Conservation (phyloP, 2,329 filamentous ascomycete genomes). For the Sarocladium strictum region DNA sequence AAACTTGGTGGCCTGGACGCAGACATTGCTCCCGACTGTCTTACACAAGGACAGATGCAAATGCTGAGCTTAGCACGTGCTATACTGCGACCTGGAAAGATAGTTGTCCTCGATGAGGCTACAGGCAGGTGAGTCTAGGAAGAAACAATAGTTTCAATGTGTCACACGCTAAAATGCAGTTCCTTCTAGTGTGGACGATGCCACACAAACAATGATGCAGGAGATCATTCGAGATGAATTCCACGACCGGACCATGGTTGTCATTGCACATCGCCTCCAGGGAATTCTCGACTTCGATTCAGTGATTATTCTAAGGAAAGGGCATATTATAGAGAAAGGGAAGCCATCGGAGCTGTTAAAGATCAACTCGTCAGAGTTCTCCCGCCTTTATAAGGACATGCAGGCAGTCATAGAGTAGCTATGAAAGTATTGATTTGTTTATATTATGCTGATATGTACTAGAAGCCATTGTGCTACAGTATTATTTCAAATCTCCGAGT, state of each 20-base stretch:
- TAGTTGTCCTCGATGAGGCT: background rate
- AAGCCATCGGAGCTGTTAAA: background rate
- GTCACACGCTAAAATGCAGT: background rate
- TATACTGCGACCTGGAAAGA: background rate
- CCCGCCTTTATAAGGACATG: background rate
- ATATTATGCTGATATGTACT: no score
- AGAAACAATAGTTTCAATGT: no score
- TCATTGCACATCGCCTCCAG: conserved; percentile 41
- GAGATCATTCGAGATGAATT: conserved; percentile 34
- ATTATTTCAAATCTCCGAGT: no score
- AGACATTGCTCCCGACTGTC: no score
- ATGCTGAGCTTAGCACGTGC: no score
- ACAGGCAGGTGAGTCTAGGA: background rate
- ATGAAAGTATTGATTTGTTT: no score
- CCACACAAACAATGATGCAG: conserved; percentile 36
- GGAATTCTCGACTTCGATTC: conserved; percentile 44
- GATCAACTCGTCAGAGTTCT: background rate
- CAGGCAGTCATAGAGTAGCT: background rate
- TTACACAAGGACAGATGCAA: no score
- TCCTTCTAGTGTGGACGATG: conserved; percentile 32
- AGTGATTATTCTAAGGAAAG: no score
- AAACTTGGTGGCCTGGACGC: no score
- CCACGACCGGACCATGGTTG: conserved; percentile 44
- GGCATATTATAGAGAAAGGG: no score
- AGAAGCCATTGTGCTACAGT: no score